These are phyloP conservation scores for Hondaea fermentalgiana DNA, from an alignment of 108 stramenopile species.

Conservation along the genomic window DNA sequence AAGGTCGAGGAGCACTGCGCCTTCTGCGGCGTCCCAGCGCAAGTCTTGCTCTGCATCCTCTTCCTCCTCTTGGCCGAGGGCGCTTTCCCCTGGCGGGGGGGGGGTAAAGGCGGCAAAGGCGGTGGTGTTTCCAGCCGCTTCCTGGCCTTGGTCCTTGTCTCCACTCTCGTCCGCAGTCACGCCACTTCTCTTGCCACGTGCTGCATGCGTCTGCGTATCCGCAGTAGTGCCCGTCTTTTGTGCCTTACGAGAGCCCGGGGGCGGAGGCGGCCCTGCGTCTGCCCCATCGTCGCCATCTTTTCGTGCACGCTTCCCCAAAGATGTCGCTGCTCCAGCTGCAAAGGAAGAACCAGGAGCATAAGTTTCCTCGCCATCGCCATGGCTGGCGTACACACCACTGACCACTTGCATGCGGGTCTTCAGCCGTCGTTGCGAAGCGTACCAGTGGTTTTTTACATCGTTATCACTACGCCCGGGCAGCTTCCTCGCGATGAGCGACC, in stretches of 20 bases:
- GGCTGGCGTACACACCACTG: not conserved
- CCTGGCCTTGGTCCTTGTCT: too few relatives aligned
- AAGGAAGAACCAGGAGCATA: not conserved
- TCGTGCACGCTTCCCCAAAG: not conserved
- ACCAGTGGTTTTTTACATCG: conserved; percentile 44
- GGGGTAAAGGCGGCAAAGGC: too few relatives aligned
- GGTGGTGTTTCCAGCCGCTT: too few relatives aligned
- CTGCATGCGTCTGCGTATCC: too few relatives aligned
- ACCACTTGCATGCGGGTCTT: not conserved
- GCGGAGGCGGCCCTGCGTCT: too few relatives aligned
- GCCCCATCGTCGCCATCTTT: too few relatives aligned
- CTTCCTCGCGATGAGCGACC: conserved; percentile 44
- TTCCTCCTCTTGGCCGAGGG: too few relatives aligned
- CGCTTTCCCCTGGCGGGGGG: too few relatives aligned
- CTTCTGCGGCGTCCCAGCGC: conserved; percentile 25
- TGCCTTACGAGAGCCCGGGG: too few relatives aligned
- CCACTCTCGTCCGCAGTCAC: too few relatives aligned
- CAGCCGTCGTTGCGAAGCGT: conserved; percentile 20
- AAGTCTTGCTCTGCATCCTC: not conserved
- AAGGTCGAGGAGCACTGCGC: not conserved
- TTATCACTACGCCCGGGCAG: conserved; percentile 42
- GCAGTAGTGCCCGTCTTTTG: too few relatives aligned
- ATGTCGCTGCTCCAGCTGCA: not conserved
- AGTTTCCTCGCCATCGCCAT: not conserved
- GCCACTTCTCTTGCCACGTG: too few relatives aligned